Evolutionary conservation across 345 rosid species (phyloP).

Genomic region (Ceriops zippeliana): DNA sequence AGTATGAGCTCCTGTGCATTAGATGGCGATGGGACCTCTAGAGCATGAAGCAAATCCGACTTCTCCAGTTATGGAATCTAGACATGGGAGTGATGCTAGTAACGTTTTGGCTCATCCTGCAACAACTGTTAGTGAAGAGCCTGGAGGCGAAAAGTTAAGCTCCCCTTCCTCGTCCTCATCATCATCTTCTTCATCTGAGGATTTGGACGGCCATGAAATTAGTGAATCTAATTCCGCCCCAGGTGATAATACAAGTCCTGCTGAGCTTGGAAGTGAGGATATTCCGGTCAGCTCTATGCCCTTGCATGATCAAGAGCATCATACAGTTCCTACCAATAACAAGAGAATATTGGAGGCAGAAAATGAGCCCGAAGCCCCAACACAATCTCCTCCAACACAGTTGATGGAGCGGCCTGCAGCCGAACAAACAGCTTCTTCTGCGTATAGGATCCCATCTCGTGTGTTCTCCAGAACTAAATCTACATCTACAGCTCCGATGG

Average conservation of each 20-base stretch:
- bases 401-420: constrained; percentile 40
- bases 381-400: constrained; percentile 45
- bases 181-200: constrained; percentile 15
- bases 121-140: constrained; percentile 2
- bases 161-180: constrained; percentile 12
- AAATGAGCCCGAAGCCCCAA: neutral
- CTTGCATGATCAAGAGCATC: neutral
- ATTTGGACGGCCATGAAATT: constrained; percentile 3
- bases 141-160: constrained; percentile 5
- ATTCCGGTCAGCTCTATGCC: constrained; percentile 16
- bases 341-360: neutral
- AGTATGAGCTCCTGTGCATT: constrained; percentile 23
- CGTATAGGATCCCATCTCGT: constrained; percentile 56
- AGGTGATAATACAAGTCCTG: neutral
- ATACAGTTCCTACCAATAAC: neutral
- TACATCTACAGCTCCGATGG: constrained; percentile 42
- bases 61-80: constrained; percentile 29
- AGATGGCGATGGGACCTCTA: constrained; percentile 14
- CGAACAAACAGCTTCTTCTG: constrained; percentile 16
- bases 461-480: constrained; percentile 55
- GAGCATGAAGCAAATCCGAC: constrained; percentile 5
- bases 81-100: constrained; percentile 7
- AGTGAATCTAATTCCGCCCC: neutral
- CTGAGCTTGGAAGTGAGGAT: neutral
- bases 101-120: constrained; percentile 5